Base-by-base conservation (phyloP, 345 rosid species). In the Lumnitzera racemosa region DNA sequence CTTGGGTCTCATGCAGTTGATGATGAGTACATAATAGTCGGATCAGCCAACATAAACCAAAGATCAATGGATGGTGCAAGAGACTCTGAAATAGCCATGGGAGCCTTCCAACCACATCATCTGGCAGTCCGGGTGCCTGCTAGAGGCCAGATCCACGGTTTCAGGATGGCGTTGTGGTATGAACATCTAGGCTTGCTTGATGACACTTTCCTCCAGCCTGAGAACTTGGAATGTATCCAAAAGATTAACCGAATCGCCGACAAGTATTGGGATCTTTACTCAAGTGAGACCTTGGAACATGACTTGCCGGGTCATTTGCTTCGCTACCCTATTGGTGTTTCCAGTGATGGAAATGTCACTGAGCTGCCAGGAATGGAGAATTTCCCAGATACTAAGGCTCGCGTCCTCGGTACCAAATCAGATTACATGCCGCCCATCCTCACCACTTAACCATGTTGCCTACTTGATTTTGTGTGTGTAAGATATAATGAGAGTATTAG, bases 41-140 rank as follows among this genome's bases (percentile, higher is more conserved):
- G 97, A 64, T 94, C 99, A 13, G 99, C 99, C 66, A 94, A 94
- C 76, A 94, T 94, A 66, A 94, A 94, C 84, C 97, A 90, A 74
- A 77, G 99, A 53, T 90, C 99, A 29, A 90, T 94, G 99, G 99
- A 94, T 50, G 99, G 99, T 51, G 90, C 97, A 49, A 81, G 97
- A 76, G 99, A 94, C 84, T 81, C 97, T 10, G 99, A 94, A 78
- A 94, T 94, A 63, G 99, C 99, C 49, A 88, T 94, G 96, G 99
- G 99, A 68, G 97, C 76, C 13, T 94, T 78, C 78, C 99, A 94
- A 57, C 97, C 99, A 56, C 81, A 81, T 64, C 97, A 94, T 72
- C 67, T 94, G 58, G 75, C 96, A 15, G 49, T 51, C 46, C 79
- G 85, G 70, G 83, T 81, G 72, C 96, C 95, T 13, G 95, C 97